These are phyloP conservation scores for Ramaria rubella DNA, from an alignment of 768 basidiomycete species.

Conservation along the genomic window DNA sequence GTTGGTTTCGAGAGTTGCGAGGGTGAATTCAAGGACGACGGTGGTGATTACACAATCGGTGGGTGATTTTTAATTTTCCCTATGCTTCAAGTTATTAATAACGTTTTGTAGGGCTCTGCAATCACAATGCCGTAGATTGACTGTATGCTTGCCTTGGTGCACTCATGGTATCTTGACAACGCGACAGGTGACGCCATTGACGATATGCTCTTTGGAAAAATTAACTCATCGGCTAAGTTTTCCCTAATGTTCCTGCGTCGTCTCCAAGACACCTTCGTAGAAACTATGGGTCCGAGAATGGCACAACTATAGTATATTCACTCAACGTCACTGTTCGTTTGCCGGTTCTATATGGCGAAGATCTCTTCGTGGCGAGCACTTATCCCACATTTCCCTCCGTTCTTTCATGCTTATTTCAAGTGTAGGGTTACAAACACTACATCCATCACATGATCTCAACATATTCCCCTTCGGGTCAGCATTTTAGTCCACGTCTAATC, in stretches of 20 bases:
- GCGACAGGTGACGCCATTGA: constrained; percentile 76
- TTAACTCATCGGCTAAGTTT: constrained; percentile 70
- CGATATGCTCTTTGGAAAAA: constrained; percentile 71
- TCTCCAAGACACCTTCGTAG: constrained; percentile 64
- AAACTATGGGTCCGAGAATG: constrained; percentile 65
- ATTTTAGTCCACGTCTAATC: not conserved
- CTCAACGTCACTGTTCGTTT: constrained; percentile 31
- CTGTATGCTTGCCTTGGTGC: constrained; percentile 58
- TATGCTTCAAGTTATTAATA: too few species aligned
- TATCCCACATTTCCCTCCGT: not conserved
- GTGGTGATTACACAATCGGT: constrained; percentile 45
- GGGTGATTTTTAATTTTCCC: not conserved
- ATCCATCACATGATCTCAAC: constrained; percentile 56
- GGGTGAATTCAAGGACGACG: constrained; percentile 14
- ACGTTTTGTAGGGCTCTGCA: constrained; percentile 22
- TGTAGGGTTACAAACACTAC: constrained; percentile 72
- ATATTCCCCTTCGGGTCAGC: constrained; percentile 70
- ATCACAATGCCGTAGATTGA: constrained; percentile 64
- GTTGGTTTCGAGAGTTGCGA: constrained; percentile 56
- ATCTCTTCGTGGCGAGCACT: constrained; percentile 54
- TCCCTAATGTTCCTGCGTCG: constrained; percentile 73
- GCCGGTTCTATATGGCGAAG: constrained; percentile 58
- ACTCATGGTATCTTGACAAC: constrained; percentile 84
- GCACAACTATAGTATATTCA: constrained; percentile 38
- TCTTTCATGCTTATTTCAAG: constrained; percentile 17